A percentile compares a stretch with the other conserved stretches of the same genome.
These are phyloP conservation scores for Aspergillus floridensis DNA, from an alignment of 2,329 filamentous ascomycete genomes.

Conservation along the genomic window DNA sequence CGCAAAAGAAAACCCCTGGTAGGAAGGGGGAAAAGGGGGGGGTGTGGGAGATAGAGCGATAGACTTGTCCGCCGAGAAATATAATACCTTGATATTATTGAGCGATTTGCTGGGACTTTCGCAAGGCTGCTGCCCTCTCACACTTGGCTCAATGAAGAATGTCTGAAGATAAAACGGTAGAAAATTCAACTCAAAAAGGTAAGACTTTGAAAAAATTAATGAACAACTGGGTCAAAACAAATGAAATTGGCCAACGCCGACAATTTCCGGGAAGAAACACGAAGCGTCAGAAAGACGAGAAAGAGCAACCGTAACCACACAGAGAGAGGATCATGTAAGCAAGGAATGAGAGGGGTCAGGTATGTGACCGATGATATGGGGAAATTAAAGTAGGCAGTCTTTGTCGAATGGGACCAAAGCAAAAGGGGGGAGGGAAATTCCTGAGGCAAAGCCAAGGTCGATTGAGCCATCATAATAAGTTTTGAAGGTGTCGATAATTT, in stretches of 20 bases:
- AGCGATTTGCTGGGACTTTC: not conserved
- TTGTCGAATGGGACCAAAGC: not conserved
- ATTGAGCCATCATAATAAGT: not conserved
- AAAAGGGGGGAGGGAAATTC: slow-evolving; percentile 1
- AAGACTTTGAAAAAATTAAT: not conserved
- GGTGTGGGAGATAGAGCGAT: slow-evolving; percentile 4
- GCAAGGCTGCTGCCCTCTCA: not conserved
- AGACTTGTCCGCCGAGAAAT: slow-evolving; percentile 14
- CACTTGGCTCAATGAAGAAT: not conserved
- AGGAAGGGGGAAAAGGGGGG: slow-evolving; percentile 15
- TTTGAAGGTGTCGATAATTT: slow-evolving; percentile 4
- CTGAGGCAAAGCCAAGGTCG: not conserved
- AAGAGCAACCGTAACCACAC: not conserved
- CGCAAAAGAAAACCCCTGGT: slow-evolving; percentile 5
- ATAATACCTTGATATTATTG: not conserved
- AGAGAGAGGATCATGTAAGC: slow-evolving; percentile 11
- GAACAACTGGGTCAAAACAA: not conserved
- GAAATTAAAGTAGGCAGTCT: not conserved
- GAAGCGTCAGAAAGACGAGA: not conserved
- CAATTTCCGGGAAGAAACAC: not conserved
- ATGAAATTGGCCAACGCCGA: not conserved
- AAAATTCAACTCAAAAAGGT: not conserved
- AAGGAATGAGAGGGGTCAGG: slow-evolving; percentile 9
- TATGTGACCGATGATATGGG: slow-evolving; percentile 4
- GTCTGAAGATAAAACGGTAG: not conserved